These are phyloP conservation scores for Beta vulgaris DNA, from an alignment of 148 eudicot species.

Conservation along the genomic window DNA sequence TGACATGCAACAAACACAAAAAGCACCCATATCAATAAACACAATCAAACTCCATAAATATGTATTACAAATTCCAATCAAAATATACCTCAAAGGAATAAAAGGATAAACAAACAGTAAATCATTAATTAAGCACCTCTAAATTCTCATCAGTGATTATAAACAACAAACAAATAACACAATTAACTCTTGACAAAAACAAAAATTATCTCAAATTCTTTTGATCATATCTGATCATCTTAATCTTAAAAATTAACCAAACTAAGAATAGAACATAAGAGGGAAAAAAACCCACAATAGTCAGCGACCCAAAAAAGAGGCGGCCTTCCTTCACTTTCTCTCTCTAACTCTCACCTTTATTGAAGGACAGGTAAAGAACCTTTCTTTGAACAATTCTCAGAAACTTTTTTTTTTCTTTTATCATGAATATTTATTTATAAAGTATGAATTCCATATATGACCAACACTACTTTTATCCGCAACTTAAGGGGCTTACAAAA, in stretches of 20 bases:
- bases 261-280: slow-evolving; percentile 14
- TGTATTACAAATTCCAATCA: slow-evolving; percentile 6
- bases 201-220: background rate
- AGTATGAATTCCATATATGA: slow-evolving; percentile 19
- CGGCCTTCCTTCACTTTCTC: slow-evolving; percentile 23
- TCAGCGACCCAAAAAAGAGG: slow-evolving; percentile 30
- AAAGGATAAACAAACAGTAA: background rate
- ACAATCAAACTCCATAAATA: slow-evolving; percentile 13
- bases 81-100: background rate
- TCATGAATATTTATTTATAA: background rate
- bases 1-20: slow-evolving; percentile 22
- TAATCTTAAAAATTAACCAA: slow-evolving; percentile 9
- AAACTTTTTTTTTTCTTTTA: slow-evolving; percentile 20
- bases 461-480: slow-evolving; percentile 33
- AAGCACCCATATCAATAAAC: slow-evolving; percentile 7
- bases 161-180: background rate
- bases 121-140: slow-evolving; percentile 17
- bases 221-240: slow-evolving; percentile 21
- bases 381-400: slow-evolving; percentile 39
- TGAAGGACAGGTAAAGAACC: slow-evolving; percentile 39
- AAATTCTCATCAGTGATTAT: background rate
- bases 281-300: slow-evolving; percentile 25
- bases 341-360: slow-evolving; percentile 29
- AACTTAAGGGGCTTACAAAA: slow-evolving; percentile 39
- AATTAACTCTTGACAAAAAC: slow-evolving; percentile 3